Conservation (phyloP, 108 stramenopile species). For the Nannochloropsis oceanica region DNA sequence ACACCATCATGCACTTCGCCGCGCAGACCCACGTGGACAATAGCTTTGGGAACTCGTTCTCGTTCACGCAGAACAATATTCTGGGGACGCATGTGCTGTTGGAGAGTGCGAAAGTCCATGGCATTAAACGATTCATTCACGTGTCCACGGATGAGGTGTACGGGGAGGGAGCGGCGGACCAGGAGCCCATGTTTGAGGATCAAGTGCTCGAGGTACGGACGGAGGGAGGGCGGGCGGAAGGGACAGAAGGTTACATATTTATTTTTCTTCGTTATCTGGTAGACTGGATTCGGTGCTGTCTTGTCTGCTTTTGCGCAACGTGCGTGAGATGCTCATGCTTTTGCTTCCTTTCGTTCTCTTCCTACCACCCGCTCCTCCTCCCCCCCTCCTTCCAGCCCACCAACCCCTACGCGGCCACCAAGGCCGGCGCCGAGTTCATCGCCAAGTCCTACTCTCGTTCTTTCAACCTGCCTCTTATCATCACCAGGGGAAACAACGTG, state of each 20-base stretch:
- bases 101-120: conserved; percentile 77
- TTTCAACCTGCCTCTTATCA: conserved; percentile 75
- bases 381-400: conserved; percentile 53
- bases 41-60: conserved; percentile 97
- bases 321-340: too few relatives aligned
- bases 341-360: too few relatives aligned
- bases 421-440: conserved; percentile 95
- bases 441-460: conserved; percentile 63
- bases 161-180: conserved; percentile 79
- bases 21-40: conserved; percentile 95
- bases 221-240: neutral
- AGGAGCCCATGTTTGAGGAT: conserved; percentile 89
- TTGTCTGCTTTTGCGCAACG: too few relatives aligned
- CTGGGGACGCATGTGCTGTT: conserved; percentile 94
- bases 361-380: neutral
- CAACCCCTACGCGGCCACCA: conserved; percentile 97
- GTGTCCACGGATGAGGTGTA: conserved; percentile 96
- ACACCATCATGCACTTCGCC: conserved; percentile 97
- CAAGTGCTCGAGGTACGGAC: conserved; percentile 59
- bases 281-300: too few relatives aligned
- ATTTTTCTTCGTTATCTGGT: too few relatives aligned
- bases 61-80: conserved; percentile 95
- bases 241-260: neutral
- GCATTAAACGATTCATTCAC: conserved; percentile 81
- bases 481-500: conserved; percentile 97